phyloP scores from a whole-genome alignment of 441 rosid species.

The Geranium incanum region DNA sequence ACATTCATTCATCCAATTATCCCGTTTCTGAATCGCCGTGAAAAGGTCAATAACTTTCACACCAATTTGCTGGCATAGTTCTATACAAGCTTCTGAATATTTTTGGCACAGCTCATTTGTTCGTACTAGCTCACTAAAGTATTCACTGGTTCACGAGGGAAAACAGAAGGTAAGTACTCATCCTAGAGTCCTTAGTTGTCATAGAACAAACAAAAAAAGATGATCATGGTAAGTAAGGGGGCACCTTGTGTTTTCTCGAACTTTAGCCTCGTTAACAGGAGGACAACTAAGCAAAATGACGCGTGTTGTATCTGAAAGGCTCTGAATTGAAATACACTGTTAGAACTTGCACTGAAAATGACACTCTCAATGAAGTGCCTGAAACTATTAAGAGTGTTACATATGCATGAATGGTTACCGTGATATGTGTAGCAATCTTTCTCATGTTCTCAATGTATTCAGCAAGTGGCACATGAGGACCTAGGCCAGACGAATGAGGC shows the following conservation, averaged over 20 bases:
- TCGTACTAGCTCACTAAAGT: conserved; percentile 54
- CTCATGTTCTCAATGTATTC: conserved; percentile 78
- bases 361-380: background rate
- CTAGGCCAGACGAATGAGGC: conserved; percentile 74
- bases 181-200: conserved; percentile 9
- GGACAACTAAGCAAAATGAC: conserved; percentile 69
- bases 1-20: conserved; percentile 57
- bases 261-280: conserved; percentile 69
- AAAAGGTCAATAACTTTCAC: conserved; percentile 69
- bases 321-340: conserved; percentile 35
- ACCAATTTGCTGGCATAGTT: conserved; percentile 63
- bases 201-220: conserved; percentile 13
- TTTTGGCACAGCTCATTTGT: conserved; percentile 67
- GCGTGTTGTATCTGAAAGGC: conserved; percentile 60
- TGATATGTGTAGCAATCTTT: conserved; percentile 53
- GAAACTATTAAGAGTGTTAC: background rate
- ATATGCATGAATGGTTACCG: conserved; percentile 12
- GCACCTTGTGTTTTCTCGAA: conserved; percentile 46
- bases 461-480: conserved; percentile 83
- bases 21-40: conserved; percentile 52
- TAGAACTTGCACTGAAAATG: conserved; percentile 10
- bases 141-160: conserved; percentile 32
- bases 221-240: conserved; percentile 8
- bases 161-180: background rate
- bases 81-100: conserved; percentile 72